Conservation (phyloP, 2,329 filamentous ascomycete genomes). For the Lachnum nothofagi region DNA sequence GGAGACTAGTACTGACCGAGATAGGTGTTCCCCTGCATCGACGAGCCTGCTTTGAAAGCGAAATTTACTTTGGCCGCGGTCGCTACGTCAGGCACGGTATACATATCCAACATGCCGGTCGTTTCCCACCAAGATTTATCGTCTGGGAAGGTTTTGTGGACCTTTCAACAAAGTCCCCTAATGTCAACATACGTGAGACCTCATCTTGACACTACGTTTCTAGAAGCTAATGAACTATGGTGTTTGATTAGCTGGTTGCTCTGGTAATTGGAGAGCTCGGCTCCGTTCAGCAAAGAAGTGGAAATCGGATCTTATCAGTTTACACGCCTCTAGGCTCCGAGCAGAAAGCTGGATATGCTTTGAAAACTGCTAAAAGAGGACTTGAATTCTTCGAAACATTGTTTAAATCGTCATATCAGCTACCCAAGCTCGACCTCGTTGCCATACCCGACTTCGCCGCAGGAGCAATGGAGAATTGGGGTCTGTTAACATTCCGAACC, state of each 20-base stretch:
- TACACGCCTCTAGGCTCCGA: slow-evolving; percentile 84
- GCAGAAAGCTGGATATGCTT: slow-evolving; percentile 81
- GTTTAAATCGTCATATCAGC: slow-evolving; percentile 88
- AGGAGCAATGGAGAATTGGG: slow-evolving; percentile 62
- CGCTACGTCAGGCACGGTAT: slow-evolving; percentile 79
- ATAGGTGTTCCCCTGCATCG: slow-evolving; percentile 91
- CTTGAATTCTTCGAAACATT: slow-evolving; percentile 84
- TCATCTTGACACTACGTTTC: too few relatives aligned
- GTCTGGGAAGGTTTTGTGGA: slow-evolving; percentile 66
- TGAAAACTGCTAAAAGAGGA: slow-evolving; percentile 86
- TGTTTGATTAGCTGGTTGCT: too few relatives aligned
- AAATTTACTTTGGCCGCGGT: slow-evolving; percentile 93
- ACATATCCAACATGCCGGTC: slow-evolving; percentile 92
- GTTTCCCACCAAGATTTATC: slow-evolving; percentile 57
- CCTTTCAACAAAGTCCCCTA: slow-evolving; percentile 76
- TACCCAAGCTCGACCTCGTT: slow-evolving; percentile 88
- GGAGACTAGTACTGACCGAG: too few relatives aligned
- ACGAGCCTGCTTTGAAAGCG: slow-evolving; percentile 94
- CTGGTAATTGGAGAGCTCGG: too few relatives aligned
- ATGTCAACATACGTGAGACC: slow-evolving; percentile 95
- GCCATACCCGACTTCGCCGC: slow-evolving; percentile 83
- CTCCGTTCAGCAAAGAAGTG: too few relatives aligned
- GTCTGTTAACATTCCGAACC: slow-evolving; percentile 88
- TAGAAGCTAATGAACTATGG: too few relatives aligned
- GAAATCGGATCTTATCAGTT: too few relatives aligned